These are phyloP conservation scores for Botrytis hyacinthi DNA, from an alignment of 2,329 filamentous ascomycete genomes.

Conservation along the genomic window DNA sequence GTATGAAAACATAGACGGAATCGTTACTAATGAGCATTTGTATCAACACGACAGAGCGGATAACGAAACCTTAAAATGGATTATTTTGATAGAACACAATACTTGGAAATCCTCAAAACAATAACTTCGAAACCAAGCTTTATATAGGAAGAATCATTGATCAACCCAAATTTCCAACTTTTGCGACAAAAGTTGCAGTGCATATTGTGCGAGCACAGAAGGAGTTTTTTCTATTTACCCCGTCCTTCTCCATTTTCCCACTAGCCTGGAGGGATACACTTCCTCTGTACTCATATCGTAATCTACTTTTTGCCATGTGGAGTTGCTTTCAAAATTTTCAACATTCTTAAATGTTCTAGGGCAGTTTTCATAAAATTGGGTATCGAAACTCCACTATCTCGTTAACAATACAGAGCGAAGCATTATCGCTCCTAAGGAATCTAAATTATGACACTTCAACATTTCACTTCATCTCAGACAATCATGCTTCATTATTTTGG, in stretches of 20 bases:
- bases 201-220: background rate
- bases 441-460: background rate
- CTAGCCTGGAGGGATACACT: background rate
- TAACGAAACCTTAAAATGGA: background rate
- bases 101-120: background rate
- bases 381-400: background rate
- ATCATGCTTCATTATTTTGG: background rate
- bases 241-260: background rate
- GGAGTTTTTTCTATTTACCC: background rate
- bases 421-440: background rate
- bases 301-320: background rate
- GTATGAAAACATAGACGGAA: background rate
- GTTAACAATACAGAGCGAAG: background rate
- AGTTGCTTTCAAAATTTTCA: background rate
- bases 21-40: background rate
- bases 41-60: background rate
- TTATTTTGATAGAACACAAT: background rate
- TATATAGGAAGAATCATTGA: background rate
- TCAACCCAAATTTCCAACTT: background rate
- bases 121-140: background rate
- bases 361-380: background rate
- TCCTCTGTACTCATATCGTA: background rate
- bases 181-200: background rate
- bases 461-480: background rate
- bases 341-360: background rate